Percentiles rank a stretch among this genome's conserved stretches.
These are phyloP conservation scores for Diutina siamensis DNA, from an alignment of 1,139 yeast genomes.

Conservation along the genomic window DNA sequence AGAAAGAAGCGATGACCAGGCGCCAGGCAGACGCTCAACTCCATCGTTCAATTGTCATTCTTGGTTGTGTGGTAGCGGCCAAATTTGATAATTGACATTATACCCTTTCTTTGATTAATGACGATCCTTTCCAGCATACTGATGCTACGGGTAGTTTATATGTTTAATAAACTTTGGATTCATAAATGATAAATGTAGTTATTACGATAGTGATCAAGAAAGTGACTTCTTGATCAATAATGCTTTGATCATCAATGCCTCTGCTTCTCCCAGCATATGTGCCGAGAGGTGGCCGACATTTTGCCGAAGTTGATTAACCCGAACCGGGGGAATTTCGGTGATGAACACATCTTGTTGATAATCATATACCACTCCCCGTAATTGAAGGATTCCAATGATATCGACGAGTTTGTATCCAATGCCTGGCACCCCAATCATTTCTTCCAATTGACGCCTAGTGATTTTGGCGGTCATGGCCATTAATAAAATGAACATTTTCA, in stretches of 20 bases:
- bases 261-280: background rate
- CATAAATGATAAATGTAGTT: too few relatives aligned
- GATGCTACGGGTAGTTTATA: background rate
- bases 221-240: background rate
- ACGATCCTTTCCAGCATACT: background rate
- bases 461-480: background rate
- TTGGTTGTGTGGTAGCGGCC: constrained; percentile 1
- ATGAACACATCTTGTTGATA: background rate
- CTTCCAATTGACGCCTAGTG: background rate
- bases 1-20: background rate
- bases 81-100: too few relatives aligned
- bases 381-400: background rate
- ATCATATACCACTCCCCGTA: background rate
- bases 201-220: too few relatives aligned
- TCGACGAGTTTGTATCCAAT: background rate
- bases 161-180: background rate
- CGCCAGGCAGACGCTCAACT: constrained; percentile 4
- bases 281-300: background rate
- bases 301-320: background rate
- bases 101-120: background rate
- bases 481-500: constrained; percentile 1
- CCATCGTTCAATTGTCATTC: background rate
- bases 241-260: constrained; percentile 2
- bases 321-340: background rate
- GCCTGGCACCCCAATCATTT: background rate